Base-by-base conservation (phyloP, 1,284 basidiomycete species). In the Pholiota adiposa region DNA sequence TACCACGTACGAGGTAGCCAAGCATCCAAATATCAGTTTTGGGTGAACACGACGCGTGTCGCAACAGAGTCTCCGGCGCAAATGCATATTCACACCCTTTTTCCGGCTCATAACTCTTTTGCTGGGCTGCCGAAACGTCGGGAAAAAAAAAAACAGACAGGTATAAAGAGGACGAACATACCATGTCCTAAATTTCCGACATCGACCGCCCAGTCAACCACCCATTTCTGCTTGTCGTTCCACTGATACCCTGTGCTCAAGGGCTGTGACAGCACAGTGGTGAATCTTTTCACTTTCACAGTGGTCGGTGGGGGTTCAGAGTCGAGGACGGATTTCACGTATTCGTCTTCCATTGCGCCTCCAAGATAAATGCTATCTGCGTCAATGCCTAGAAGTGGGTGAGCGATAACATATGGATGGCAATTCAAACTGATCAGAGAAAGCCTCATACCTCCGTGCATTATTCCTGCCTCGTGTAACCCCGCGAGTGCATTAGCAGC, bases 11-110 rank as follows among this genome's bases (percentile, higher is more conserved):
- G 33, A 60, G 43, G 44, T 21, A 56, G 40, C 60, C 65, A 7
- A 65, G 36, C 59, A 62, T 63, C 63, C 65, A 67, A 11, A 67
- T 63, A 46, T 67, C 63, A 29, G 62, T 65, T 60, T 58, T 49
- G 29, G 36, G 59, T n/a, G 59, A 61, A 19, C 62, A 63, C 1
- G 65, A 52, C 3, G 65, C 34, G 18, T 54, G 27, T 36, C 53
- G 27, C 23, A 60, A 41, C 4, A 60, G 50, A 0, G 61, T 61
- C 33, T 66, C 63, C 8, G 63, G 61, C 14, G 61, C 63, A 44
- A 40, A 62, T 16, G 14, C 14, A 34, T 64, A 66, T 33, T 61
- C 53, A n/a, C 25, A 16, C 1, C 27, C 12, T 12, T 21, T 44
- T 18, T 61, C 55, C 4, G 58, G 61, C 18, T 51, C 44, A 16